A percentile compares a stretch with the other conserved stretches of the same genome.
These are phyloP conservation scores for Physocladia obscura DNA, from an alignment of 192 early-diverging fungal species.

Conservation along the genomic window DNA sequence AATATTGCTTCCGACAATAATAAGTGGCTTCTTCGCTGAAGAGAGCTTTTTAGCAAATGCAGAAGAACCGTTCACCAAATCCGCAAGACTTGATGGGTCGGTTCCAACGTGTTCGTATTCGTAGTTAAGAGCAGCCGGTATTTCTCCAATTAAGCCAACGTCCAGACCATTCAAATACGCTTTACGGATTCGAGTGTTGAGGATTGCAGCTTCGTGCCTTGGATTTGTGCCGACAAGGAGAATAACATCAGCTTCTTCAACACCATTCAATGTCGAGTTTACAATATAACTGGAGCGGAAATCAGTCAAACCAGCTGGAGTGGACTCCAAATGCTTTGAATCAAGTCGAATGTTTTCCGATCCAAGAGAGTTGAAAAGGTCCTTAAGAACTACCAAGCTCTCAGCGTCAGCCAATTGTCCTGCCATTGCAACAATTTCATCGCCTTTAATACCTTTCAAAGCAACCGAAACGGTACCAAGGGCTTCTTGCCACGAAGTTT, in stretches of 20 bases:
- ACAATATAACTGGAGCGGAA: constrained; percentile 88
- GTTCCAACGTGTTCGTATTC: constrained; percentile 84
- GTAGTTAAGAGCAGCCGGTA: constrained; percentile 76
- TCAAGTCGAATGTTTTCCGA: constrained; percentile 86
- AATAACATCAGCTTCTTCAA: constrained; percentile 91
- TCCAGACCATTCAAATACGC: constrained; percentile 82
- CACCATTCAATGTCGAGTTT: constrained; percentile 79
- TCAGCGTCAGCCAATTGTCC: constrained; percentile 94
- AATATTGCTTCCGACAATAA: constrained; percentile 83
- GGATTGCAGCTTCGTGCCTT: constrained; percentile 90
- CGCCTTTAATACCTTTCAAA: constrained; percentile 57
- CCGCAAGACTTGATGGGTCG: constrained; percentile 65
- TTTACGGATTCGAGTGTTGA: constrained; percentile 96
- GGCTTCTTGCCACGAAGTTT: constrained; percentile 84
- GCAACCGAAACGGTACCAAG: constrained; percentile 69
- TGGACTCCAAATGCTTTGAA: constrained; percentile 45
- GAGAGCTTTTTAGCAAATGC: constrained; percentile 73
- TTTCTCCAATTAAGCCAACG: constrained; percentile 78
- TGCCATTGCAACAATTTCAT: constrained; percentile 78
- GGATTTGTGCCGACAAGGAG: constrained; percentile 94
- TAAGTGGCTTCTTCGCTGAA: constrained; percentile 86
- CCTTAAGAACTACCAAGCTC: constrained; percentile 90
- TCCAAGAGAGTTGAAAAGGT: constrained; percentile 83
- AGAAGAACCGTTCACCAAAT: constrained; percentile 65
- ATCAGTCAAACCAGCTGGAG: constrained; percentile 63